Evolutionary conservation across 2,329 filamentous ascomycete genomes (phyloP).

Genomic region (Cucurbitaria berberidis): DNA sequence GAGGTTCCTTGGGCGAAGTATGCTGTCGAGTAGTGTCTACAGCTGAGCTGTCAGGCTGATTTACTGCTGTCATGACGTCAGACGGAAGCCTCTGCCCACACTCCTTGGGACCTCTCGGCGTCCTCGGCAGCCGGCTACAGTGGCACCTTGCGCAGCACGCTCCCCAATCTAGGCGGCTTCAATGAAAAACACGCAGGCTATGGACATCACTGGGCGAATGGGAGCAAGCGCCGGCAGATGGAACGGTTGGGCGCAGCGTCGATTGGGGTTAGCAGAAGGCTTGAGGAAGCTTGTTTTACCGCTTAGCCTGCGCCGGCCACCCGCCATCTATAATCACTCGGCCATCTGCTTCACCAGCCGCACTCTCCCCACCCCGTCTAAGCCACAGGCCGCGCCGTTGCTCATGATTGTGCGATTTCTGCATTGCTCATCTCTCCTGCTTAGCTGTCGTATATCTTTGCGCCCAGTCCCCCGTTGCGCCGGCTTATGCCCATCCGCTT

Average conservation of each 20-base stretch:
- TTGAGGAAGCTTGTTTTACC: slow-evolving; percentile 30
- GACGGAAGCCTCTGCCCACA: too few species aligned
- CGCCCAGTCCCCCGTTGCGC: neutral
- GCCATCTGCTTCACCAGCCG: neutral
- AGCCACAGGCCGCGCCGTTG: neutral
- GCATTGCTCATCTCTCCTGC: neutral
- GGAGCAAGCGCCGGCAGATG: neutral
- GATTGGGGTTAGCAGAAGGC: slow-evolving; percentile 8
- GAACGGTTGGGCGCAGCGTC: neutral
- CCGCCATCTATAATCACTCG: slow-evolving; percentile 2
- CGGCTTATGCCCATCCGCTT: neutral
- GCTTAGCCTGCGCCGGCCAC: slow-evolving; percentile 10
- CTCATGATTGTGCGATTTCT: neutral
- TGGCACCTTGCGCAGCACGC: neutral
- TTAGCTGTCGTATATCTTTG: neutral
- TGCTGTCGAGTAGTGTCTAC: neutral
- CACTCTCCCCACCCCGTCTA: neutral
- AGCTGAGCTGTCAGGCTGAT: neutral
- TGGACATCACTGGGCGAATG: slow-evolving; percentile 1
- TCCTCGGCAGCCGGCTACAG: too few species aligned
- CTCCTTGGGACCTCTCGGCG: too few species aligned
- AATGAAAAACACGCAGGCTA: neutral
- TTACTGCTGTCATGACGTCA: too few species aligned
- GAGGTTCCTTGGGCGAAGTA: too few species aligned
- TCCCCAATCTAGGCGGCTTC: neutral